Base-by-base conservation (phyloP, 179 eudicot genomes). In the Beta macrorhiza region DNA sequence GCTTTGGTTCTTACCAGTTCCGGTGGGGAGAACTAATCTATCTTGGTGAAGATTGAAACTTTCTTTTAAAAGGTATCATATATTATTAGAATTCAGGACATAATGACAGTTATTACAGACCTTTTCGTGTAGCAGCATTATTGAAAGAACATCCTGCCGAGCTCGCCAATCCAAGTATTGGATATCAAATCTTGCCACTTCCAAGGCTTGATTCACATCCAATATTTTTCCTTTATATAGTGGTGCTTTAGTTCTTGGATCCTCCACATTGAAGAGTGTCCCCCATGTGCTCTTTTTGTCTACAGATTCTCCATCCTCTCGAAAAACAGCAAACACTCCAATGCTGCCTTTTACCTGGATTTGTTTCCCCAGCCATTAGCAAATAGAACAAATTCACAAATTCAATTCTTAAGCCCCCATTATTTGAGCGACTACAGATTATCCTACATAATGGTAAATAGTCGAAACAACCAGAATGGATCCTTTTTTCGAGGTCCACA, bases 131-230 rank as follows among this genome's bases (percentile, higher is more conserved):
- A 95, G 91, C 72, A 91, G 87, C 97, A 95, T 92, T 64, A 95
- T 95, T 10, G 94, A 80, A 67, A 95, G 97, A 63, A 95, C 89
- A 85, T 95, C 99, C 77, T 95, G 98, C 5, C 99, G 90, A 63
- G 99, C 99, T 74, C 97, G 91, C 98, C 99, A 95, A 88, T 95
- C 99, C 73, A 91, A 90, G 81, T 95, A 95, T 51, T 95, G 98
- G 32, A 95, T 88, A 84, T 93, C 98, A 80, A 77, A 92, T 80
- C 98, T 84, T 82, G 94, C 99, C 59, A 95, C 92, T 82, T 93
- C 97, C 45, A 95, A 82, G 16, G 97, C 98, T 84, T 93, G 93
- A 85, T 93, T 78, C 2, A 84, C 95, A 79, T 93, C 99, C 73
- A 95, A 74, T 78, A 92, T 86, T 85, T 92, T 93, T 80, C 98